Conservation (phyloP, 2,329 filamentous ascomycete species). For the Colletotrichum acutatum region DNA sequence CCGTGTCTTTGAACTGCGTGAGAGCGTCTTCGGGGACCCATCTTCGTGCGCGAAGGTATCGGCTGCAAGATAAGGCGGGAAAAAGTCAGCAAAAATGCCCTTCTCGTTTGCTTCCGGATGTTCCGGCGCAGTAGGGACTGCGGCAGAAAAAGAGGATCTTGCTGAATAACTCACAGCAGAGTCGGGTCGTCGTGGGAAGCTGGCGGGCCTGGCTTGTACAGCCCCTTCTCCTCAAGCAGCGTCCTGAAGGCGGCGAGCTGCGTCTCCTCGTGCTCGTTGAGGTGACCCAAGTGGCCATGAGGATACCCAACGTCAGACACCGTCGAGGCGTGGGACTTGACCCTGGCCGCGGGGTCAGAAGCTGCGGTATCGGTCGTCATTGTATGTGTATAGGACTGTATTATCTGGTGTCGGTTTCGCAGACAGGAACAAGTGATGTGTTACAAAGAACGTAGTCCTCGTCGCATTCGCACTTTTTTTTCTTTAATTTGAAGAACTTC, state of each 20-base stretch:
- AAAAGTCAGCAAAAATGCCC: constrained; percentile 15
- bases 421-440: not conserved
- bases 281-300: constrained; percentile 82
- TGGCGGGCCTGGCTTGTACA: constrained; percentile 67
- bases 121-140: not conserved
- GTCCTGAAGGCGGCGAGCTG: constrained; percentile 79
- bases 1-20: constrained; percentile 87
- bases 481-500: not conserved
- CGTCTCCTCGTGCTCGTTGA: constrained; percentile 74
- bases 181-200: constrained; percentile 79
- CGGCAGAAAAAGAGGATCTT: not conserved
- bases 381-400: not conserved
- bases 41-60: constrained; percentile 86
- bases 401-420: not conserved
- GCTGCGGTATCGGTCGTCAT: constrained; percentile 25
- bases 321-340: constrained; percentile 25
- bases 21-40: constrained; percentile 83
- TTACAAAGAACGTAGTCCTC: not conserved
- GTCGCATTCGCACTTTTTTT: not conserved
- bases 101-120: not conserved
- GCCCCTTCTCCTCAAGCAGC: constrained; percentile 71
- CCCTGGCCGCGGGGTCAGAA: constrained; percentile 24
- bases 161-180: constrained; percentile 66
- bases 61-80: constrained; percentile 60
- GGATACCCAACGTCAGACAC: constrained; percentile 67